Evolutionary conservation across 352 stramenopile species (phyloP).

Genomic region (Phytophthora idaei): DNA sequence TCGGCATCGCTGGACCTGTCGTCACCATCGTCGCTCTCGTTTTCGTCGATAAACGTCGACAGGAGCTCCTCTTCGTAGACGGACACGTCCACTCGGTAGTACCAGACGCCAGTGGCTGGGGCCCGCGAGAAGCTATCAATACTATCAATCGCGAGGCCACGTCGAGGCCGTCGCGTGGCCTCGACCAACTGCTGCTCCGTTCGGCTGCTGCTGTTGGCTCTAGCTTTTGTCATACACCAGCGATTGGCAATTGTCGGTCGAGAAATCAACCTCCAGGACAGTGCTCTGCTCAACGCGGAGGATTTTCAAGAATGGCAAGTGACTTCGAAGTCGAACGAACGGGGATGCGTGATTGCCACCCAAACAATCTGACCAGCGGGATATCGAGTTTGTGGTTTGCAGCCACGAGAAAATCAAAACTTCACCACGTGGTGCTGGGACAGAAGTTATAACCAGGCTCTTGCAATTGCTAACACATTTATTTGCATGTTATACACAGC

Average conservation of each 20-base stretch:
- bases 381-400: conserved; percentile 5
- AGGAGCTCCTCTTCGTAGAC: conserved; percentile 23
- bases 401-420: conserved; percentile 17
- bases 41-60: conserved; percentile 26
- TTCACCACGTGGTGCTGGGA: conserved; percentile 1
- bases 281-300: conserved; percentile 3
- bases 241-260: background rate
- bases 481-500: too few relatives aligned
- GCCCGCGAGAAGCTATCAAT: conserved; percentile 59
- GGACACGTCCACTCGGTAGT: conserved; percentile 72
- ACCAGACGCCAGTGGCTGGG: conserved; percentile 59
- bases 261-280: background rate
- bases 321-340: conserved; percentile 7
- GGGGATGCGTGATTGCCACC: conserved; percentile 10
- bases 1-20: conserved; percentile 19
- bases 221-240: conserved; percentile 23
- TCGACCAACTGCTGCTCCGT: conserved; percentile 16
- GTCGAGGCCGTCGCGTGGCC: conserved; percentile 23
- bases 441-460: background rate
- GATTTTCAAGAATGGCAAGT: conserved; percentile 19
- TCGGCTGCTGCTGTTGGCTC: conserved; percentile 20
- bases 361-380: conserved; percentile 13
- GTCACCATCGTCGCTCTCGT: conserved; percentile 29
- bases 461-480: background rate
- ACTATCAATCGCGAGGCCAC: conserved; percentile 50